These are phyloP conservation scores for Pseudohyphozyma bogoriensis DNA, from an alignment of 768 basidiomycete genomes.

Conservation along the genomic window DNA sequence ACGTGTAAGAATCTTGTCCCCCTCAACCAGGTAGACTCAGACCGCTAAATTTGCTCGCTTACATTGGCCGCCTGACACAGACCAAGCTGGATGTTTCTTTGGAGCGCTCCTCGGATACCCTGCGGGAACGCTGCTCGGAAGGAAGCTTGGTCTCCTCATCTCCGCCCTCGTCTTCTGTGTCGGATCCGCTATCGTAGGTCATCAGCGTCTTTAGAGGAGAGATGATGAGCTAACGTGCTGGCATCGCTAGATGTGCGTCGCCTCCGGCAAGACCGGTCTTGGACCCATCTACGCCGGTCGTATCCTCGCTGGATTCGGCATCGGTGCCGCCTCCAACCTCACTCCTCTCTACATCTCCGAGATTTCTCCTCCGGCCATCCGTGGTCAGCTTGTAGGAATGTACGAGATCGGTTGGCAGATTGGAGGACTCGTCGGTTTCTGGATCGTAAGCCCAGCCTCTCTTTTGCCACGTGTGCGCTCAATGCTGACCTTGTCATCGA, in stretches of 20 bases:
- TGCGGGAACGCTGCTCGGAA: slow-evolving; percentile 50
- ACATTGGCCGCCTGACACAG: slow-evolving; percentile 37
- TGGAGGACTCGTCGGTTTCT: slow-evolving; percentile 43
- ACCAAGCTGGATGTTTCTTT: slow-evolving; percentile 52
- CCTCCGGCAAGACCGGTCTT: too few relatives aligned
- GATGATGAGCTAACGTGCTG: too few relatives aligned
- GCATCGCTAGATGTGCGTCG: background rate
- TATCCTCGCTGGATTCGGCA: slow-evolving; percentile 42
- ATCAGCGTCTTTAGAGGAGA: background rate
- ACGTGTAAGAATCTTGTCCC: background rate
- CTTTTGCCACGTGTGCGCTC: background rate
- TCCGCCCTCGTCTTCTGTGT: slow-evolving; percentile 49
- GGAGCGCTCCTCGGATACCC: slow-evolving; percentile 50
- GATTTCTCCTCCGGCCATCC: slow-evolving; percentile 39
- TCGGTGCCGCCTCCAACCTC: slow-evolving; percentile 35
- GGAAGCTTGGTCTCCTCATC: slow-evolving; percentile 45
- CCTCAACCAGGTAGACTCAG: background rate
- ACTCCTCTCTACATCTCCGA: slow-evolving; percentile 46
- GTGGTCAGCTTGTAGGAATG: slow-evolving; percentile 45
- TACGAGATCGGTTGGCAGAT: slow-evolving; percentile 48
- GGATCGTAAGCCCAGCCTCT: slow-evolving; percentile 5
- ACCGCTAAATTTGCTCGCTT: background rate
- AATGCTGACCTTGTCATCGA: too few relatives aligned
- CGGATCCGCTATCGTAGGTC: slow-evolving; percentile 57
- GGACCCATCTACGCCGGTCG: slow-evolving; percentile 44